Evolutionary conservation across 768 basidiomycete genomes (phyloP).

Genomic region (Rhizopogon rudus): DNA sequence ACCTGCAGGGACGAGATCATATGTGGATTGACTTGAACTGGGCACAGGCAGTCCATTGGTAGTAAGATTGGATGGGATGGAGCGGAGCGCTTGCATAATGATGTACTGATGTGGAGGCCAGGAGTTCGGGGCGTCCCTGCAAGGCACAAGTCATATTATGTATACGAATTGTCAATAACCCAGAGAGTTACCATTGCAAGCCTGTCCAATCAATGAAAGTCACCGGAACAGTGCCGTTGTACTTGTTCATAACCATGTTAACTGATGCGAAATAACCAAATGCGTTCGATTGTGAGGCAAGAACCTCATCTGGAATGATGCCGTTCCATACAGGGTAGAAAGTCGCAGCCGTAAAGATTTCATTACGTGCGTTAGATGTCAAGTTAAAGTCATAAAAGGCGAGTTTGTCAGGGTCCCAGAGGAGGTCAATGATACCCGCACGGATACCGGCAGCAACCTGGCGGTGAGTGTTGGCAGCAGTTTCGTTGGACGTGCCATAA

Average conservation of each 20-base stretch:
- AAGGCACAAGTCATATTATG: background rate
- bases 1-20: conserved; percentile 65
- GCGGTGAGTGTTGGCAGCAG: conserved; percentile 45
- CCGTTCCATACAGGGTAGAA: conserved; percentile 88
- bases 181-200: conserved; percentile 61
- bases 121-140: conserved; percentile 79
- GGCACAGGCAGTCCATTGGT: conserved; percentile 49
- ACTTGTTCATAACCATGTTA: conserved; percentile 76
- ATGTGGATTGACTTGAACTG: conserved; percentile 48
- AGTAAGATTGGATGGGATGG: conserved; percentile 70
- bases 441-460: conserved; percentile 53
- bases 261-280: conserved; percentile 71
- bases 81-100: conserved; percentile 66
- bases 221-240: conserved; percentile 82
- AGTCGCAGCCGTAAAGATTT: conserved; percentile 65
- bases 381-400: conserved; percentile 91
- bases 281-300: conserved; percentile 50
- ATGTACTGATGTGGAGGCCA: conserved; percentile 91
- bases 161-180: background rate
- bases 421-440: conserved; percentile 75
- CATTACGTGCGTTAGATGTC: conserved; percentile 58
- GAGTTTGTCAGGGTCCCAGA: conserved; percentile 80
- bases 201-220: conserved; percentile 72
- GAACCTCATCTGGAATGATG: conserved; percentile 73
- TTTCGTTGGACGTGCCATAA: conserved; percentile 44